These are phyloP conservation scores for Sporormia fimetaria DNA, from an alignment of 495 filamentous ascomycete genomes.

Conservation along the genomic window DNA sequence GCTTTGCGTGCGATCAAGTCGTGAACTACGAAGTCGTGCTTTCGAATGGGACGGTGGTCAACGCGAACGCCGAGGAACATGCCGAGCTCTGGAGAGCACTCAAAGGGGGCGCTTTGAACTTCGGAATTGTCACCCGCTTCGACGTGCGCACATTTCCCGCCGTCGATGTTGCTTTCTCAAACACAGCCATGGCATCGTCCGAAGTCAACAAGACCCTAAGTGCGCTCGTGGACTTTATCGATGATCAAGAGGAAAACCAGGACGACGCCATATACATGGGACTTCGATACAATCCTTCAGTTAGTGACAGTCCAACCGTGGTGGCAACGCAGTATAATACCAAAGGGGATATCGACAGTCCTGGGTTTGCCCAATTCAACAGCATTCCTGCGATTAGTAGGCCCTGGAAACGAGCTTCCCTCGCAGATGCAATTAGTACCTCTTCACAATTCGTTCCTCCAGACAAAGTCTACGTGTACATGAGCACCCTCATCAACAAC, in stretches of 20 bases:
- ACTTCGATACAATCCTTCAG: not conserved
- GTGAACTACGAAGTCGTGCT: constrained; percentile 31
- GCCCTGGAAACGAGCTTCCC: too few relatives aligned
- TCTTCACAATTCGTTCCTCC: not conserved
- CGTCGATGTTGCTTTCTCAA: too few relatives aligned
- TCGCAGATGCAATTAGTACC: not conserved
- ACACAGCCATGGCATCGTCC: too few relatives aligned
- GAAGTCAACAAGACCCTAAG: too few relatives aligned
- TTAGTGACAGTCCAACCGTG: constrained; percentile 1
- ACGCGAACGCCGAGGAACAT: constrained; percentile 34
- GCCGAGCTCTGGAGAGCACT: constrained; percentile 3
- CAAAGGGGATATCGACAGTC: too few relatives aligned
- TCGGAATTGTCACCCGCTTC: constrained; percentile 12
- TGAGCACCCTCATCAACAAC: too few relatives aligned
- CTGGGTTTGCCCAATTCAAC: too few relatives aligned
- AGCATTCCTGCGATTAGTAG: too few relatives aligned
- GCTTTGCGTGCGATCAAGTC: constrained; percentile 41
- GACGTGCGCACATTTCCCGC: constrained; percentile 5
- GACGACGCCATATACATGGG: not conserved
- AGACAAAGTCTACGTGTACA: not conserved
- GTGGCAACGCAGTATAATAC: not conserved
- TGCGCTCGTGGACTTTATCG: constrained; percentile 28
- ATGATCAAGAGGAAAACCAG: constrained; percentile 12
- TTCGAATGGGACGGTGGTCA: constrained; percentile 39
- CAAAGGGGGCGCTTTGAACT: constrained; percentile 1